Evolutionary conservation across 495 filamentous ascomycete species (phyloP).

Genomic region (Venustampulla echinocandica): DNA sequence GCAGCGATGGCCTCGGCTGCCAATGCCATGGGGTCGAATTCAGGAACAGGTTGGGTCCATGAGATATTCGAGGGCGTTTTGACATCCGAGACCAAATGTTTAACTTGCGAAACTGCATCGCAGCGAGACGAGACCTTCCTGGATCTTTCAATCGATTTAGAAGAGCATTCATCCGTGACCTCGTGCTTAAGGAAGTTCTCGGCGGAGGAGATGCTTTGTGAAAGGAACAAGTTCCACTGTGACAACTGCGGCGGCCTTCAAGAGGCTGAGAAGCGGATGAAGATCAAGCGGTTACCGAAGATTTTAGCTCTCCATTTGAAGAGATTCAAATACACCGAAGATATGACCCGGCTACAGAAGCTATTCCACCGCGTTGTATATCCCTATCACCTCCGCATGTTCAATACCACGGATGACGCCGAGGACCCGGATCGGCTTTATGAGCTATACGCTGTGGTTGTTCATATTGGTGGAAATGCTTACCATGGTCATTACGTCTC

Average conservation of each 20-base stretch:
- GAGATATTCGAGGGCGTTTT: slow-evolving; percentile 92
- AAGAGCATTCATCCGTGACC: slow-evolving; percentile 93
- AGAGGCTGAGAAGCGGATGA: slow-evolving; percentile 98
- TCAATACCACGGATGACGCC: slow-evolving; percentile 96
- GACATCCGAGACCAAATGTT: slow-evolving; percentile 91
- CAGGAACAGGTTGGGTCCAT: slow-evolving; percentile 81
- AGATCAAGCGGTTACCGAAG: slow-evolving; percentile 89
- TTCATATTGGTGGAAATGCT: slow-evolving; percentile 95
- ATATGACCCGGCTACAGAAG: slow-evolving; percentile 86
- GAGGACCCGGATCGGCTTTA: slow-evolving; percentile 92
- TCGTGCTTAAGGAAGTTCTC: slow-evolving; percentile 94
- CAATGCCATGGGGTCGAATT: slow-evolving; percentile 30
- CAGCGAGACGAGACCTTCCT: slow-evolving; percentile 92
- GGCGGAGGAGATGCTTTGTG: slow-evolving; percentile 96
- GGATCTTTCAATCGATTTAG: slow-evolving; percentile 91
- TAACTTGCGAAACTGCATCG: slow-evolving; percentile 93
- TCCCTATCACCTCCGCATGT: slow-evolving; percentile 89
- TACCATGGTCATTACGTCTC: slow-evolving; percentile 97
- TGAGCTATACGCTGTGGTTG: slow-evolving; percentile 96
- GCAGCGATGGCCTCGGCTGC: slow-evolving; percentile 38
- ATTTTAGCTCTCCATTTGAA: slow-evolving; percentile 91
- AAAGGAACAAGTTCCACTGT: slow-evolving; percentile 97
- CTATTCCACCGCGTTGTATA: slow-evolving; percentile 96
- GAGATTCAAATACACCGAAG: slow-evolving; percentile 95
- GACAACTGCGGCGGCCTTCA: slow-evolving; percentile 94